Evolutionary conservation across 2,329 filamentous ascomycete genomes (phyloP), one percentile per base, ranked within the genome.

Genomic region (Fusarium mundagurra): DNA sequence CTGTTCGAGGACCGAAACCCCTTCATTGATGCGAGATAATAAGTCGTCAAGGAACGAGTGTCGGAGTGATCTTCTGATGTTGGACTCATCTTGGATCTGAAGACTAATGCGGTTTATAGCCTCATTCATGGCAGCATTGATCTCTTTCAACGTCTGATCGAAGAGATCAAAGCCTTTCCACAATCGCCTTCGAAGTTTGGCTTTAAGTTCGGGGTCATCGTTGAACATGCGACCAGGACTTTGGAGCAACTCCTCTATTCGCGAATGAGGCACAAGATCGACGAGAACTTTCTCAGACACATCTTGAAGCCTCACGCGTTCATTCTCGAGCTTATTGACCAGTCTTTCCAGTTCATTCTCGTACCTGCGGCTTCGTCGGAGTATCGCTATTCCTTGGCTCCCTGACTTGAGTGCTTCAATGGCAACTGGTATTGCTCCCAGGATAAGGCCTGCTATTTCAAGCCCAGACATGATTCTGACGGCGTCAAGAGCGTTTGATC

Each of bases 311-410:
- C 55, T 64, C 1, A 51, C 24, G 1, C 54, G 31, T 1, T 51
- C 55, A 14, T 61, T 64, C 8, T 64, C 38, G 1, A 64, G 5
- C 1, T 5, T 64, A 0, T 36, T 61, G 0, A 51, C 0, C 10
- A 53, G 6, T 7, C 31, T 61, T 0, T 34, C 8, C 8, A 61
- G 1, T 17, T 61, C 45, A 5, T 39, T 47, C 2, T 45, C 24
- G 22, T 53, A 53, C 9, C 29, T 44, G 20, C 45, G 39, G 6
- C 36, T 20, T 16, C 45, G 24, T 10, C 4, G 14, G n/a, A 39
- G 1, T 10, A 29, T 27, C 0, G 2, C 31, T 11, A 61, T 8
- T 12, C 39, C 45, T 43, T 33, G 20, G 1, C 31, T 8, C 8
- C 38, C 57, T 1, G 1, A 5, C 4, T 50, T 50, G 2, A 60